Percentiles rank a stretch among this genome's conserved stretches.
These are phyloP conservation scores for Fusarium anguioides DNA, from an alignment of 2,329 filamentous ascomycete genomes.

Conservation along the genomic window DNA sequence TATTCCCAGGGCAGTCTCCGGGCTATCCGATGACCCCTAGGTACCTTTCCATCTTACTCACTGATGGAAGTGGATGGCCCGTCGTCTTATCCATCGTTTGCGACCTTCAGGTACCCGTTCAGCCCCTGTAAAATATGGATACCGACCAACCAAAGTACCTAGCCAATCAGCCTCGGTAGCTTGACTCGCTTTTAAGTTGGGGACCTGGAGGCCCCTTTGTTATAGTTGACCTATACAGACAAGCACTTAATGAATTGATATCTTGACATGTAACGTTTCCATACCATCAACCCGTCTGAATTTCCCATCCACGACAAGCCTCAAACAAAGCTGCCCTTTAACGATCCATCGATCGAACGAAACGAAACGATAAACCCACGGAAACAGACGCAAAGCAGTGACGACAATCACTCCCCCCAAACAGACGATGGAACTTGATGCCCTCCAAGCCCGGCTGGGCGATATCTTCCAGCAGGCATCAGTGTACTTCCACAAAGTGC, in stretches of 20 bases:
- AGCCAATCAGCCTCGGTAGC: conserved; percentile 19
- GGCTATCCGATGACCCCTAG: conserved; percentile 21
- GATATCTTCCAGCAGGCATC: conserved; percentile 64
- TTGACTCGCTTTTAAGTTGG: conserved; percentile 1
- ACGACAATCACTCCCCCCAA: neutral
- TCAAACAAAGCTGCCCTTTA: neutral
- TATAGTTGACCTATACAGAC: conserved; percentile 1
- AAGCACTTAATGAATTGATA: neutral
- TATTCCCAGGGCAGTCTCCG: conserved; percentile 12
- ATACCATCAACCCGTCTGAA: neutral
- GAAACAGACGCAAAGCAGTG: neutral
- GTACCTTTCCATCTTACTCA: neutral
- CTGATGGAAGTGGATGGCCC: conserved; percentile 3
- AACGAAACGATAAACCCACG: neutral
- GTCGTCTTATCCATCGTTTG: conserved; percentile 4
- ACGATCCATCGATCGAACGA: neutral
- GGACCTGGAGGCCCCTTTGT: conserved; percentile 32
- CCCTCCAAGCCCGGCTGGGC: conserved; percentile 64
- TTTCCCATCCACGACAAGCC: neutral
- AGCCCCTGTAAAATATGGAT: conserved; percentile 18
- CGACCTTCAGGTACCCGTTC: conserved; percentile 23
- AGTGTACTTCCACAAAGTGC: conserved; percentile 85
- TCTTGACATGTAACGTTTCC: neutral
- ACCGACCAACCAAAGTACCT: neutral
- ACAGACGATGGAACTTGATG: conserved; percentile 69